These are phyloP conservation scores for Fusarium begoniae DNA, from an alignment of 2,329 filamentous ascomycete genomes.

Conservation along the genomic window DNA sequence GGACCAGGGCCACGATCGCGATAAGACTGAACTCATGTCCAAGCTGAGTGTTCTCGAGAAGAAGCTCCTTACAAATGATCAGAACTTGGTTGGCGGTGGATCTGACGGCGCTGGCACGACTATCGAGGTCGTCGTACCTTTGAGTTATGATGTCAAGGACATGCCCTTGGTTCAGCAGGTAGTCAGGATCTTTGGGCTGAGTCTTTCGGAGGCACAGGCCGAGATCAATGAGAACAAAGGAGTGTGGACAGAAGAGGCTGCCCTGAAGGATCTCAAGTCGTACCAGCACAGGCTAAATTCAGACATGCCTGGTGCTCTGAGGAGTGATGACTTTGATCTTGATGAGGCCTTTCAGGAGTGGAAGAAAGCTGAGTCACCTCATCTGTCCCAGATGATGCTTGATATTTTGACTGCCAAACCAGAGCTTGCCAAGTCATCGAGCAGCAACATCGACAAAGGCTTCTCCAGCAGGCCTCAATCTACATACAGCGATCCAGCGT, in stretches of 20 bases:
- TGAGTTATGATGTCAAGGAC: slow-evolving; percentile 94
- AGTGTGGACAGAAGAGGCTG: slow-evolving; percentile 90
- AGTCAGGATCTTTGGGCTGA: slow-evolving; percentile 83
- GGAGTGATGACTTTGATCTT: slow-evolving; percentile 86
- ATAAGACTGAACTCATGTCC: slow-evolving; percentile 83
- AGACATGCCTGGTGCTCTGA: slow-evolving; percentile 79
- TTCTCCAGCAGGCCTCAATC: slow-evolving; percentile 62
- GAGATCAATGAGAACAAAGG: slow-evolving; percentile 86
- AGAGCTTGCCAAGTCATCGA: slow-evolving; percentile 81
- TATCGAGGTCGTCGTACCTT: slow-evolving; percentile 82
- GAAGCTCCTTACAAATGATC: slow-evolving; percentile 92
- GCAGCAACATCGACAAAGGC: slow-evolving; percentile 64
- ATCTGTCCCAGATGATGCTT: slow-evolving; percentile 92
- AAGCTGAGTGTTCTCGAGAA: slow-evolving; percentile 86
- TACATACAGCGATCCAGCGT: slow-evolving; percentile 61
- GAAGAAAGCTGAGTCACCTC: slow-evolving; percentile 88
- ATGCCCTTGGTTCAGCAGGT: slow-evolving; percentile 94
- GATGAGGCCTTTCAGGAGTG: slow-evolving; percentile 89
- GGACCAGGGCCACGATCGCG: slow-evolving; percentile 84
- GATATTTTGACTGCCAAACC: slow-evolving; percentile 88
- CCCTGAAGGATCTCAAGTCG: slow-evolving; percentile 88
- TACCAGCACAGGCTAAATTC: slow-evolving; percentile 91
- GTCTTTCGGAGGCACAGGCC: slow-evolving; percentile 80
- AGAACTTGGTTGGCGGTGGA: slow-evolving; percentile 70
- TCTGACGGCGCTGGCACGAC: slow-evolving; percentile 56